Evolutionary conservation across 1,284 basidiomycete species (phyloP).

Genomic region (Marasmius oreades): DNA sequence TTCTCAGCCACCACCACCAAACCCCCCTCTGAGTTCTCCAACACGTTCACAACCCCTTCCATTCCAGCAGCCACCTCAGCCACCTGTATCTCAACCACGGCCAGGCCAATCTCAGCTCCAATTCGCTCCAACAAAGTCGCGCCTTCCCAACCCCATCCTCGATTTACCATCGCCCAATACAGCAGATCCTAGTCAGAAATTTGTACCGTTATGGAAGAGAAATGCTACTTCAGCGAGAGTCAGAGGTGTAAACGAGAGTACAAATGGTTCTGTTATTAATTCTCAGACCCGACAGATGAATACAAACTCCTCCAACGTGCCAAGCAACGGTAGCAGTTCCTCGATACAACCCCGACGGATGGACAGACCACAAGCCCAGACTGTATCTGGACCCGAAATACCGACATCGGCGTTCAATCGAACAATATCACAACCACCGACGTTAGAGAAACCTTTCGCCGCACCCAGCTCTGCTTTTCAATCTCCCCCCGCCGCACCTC

Average conservation of each 20-base stretch:
- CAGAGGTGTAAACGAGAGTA: background rate
- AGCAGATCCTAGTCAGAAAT: background rate
- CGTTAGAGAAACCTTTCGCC: background rate
- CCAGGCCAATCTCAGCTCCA: background rate
- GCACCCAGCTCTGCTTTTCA: background rate
- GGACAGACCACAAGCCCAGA: background rate
- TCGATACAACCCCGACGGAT: background rate
- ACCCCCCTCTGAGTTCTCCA: background rate
- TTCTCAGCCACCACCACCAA: background rate
- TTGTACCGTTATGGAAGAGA: constrained; percentile 8
- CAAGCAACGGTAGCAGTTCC: background rate
- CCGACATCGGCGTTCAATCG: background rate
- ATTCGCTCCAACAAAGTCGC: background rate
- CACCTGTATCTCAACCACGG: background rate
- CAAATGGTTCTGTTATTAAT: background rate
- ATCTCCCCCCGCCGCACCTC: background rate
- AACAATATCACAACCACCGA: background rate
- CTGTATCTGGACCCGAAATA: background rate
- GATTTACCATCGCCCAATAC: background rate
- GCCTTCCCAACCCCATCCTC: background rate
- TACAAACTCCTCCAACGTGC: background rate
- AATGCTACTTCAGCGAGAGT: background rate
- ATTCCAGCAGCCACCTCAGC: background rate
- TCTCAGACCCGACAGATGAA: background rate
- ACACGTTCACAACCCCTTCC: background rate